Conservation (phyloP, 768 basidiomycete species). For the Boletus patriciae region DNA sequence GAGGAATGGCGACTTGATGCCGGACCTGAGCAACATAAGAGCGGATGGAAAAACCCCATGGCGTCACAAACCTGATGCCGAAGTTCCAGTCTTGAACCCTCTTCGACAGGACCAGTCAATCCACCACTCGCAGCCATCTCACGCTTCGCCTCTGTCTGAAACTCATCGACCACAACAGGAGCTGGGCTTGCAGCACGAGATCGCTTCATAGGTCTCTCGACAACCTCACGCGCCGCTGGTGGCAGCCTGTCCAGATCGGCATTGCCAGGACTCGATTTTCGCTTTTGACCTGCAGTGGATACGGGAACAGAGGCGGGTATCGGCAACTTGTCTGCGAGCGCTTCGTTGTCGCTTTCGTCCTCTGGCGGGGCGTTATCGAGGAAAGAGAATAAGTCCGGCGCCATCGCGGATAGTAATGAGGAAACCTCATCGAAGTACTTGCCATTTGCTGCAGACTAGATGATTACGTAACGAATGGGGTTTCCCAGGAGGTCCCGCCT, state of each 20-base stretch:
- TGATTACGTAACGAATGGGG: background rate
- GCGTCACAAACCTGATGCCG: slow-evolving; percentile 60
- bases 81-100: slow-evolving; percentile 70
- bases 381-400: slow-evolving; percentile 35
- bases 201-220: slow-evolving; percentile 50
- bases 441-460: background rate
- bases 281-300: slow-evolving; percentile 18
- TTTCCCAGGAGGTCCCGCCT: background rate
- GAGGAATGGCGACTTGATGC: slow-evolving; percentile 95
- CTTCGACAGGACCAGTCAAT: slow-evolving; percentile 69
- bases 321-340: background rate
- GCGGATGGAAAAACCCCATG: background rate
- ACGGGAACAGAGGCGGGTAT: background rate
- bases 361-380: slow-evolving; percentile 22
- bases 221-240: slow-evolving; percentile 25
- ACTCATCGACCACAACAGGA: slow-evolving; percentile 87
- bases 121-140: slow-evolving; percentile 90
- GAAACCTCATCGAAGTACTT: background rate
- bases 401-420: slow-evolving; percentile 14
- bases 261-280: slow-evolving; percentile 22
- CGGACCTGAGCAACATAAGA: slow-evolving; percentile 58
- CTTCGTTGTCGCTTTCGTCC: slow-evolving; percentile 32
- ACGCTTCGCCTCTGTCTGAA: slow-evolving; percentile 90
- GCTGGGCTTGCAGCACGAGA: slow-evolving; percentile 59
- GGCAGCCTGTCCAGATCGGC: slow-evolving; percentile 2